Evolutionary conservation across 2,329 filamentous ascomycete genomes (phyloP).

Genomic region (Dryadomyces quercus-mongolicae): DNA sequence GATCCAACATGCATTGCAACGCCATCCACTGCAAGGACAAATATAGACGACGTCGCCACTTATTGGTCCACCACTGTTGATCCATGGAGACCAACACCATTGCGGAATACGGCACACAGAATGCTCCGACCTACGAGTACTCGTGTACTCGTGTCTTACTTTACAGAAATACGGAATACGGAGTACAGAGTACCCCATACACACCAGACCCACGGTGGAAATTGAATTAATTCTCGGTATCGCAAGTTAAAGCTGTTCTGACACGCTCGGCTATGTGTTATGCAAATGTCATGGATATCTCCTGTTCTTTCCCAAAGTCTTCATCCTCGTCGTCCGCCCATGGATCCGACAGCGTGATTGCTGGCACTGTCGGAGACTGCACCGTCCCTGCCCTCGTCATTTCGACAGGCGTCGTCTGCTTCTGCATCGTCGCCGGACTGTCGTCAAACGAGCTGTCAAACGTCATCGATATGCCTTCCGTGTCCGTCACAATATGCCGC

Average conservation of each 20-base stretch:
- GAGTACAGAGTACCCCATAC: too few species aligned
- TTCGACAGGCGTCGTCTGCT: slow-evolving; percentile 17
- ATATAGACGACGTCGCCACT: background rate
- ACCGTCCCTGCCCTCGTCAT: background rate
- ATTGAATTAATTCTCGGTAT: too few species aligned
- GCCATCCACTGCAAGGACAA: background rate
- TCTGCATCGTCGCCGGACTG: slow-evolving; percentile 2
- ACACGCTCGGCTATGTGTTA: slow-evolving; percentile 18
- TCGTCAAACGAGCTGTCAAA: slow-evolving; percentile 54
- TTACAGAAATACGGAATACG: too few species aligned
- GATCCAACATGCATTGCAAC: background rate
- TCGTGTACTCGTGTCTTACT: too few species aligned
- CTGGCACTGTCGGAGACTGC: slow-evolving; percentile 34
- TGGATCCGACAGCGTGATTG: slow-evolving; percentile 42
- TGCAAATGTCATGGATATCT: slow-evolving; percentile 75
- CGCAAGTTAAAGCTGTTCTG: too few species aligned
- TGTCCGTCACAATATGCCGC: slow-evolving; percentile 18
- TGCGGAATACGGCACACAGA: too few species aligned
- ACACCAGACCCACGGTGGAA: too few species aligned
- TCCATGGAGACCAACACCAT: background rate
- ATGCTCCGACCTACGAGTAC: too few species aligned
- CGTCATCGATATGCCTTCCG: slow-evolving; percentile 53
- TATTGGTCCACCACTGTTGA: background rate
- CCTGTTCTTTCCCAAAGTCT: slow-evolving; percentile 59
- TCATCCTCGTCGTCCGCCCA: slow-evolving; percentile 58